Evolutionary conservation across 257 asterid species (phyloP).

Genomic region (Solanum piurae): DNA sequence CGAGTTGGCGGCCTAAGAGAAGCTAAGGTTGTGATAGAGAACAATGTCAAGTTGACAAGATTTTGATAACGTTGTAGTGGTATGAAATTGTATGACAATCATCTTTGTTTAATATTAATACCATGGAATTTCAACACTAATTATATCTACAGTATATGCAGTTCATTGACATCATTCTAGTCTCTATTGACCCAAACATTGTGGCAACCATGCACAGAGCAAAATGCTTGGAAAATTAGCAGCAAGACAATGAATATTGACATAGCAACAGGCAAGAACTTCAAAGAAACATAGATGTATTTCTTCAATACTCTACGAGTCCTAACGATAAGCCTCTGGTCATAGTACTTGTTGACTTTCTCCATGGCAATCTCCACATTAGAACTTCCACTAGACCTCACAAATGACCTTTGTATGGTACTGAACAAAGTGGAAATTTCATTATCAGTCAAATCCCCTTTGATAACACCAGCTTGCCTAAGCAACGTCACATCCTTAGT

Average conservation of each 20-base stretch:
- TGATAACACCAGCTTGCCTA: conserved; percentile 20
- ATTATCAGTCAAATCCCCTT: conserved; percentile 19
- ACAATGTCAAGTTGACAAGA: conserved; percentile 17
- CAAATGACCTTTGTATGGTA: conserved; percentile 24
- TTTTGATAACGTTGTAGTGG: background rate
- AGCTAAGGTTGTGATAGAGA: conserved; percentile 38
- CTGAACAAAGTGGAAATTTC: conserved; percentile 31
- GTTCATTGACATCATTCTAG: background rate
- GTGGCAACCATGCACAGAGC: conserved; percentile 26
- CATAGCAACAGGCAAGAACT: conserved; percentile 9
- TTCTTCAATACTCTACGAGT: conserved; percentile 10
- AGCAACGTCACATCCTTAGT: conserved; percentile 30
- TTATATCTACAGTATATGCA: background rate
- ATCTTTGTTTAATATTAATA: background rate
- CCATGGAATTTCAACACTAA: background rate
- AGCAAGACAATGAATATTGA: conserved; percentile 13
- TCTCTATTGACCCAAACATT: background rate
- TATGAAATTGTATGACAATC: background rate
- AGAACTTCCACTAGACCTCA: background rate
- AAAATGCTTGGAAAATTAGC: conserved; percentile 32
- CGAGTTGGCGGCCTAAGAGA: conserved; percentile 40
- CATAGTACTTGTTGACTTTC: conserved; percentile 21
- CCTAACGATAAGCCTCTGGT: conserved; percentile 9
- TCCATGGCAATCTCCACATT: conserved; percentile 29
- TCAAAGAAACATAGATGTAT: conserved; percentile 8